Conservation (phyloP, 2,329 filamentous ascomycete species). For the Periconia digitata region DNA sequence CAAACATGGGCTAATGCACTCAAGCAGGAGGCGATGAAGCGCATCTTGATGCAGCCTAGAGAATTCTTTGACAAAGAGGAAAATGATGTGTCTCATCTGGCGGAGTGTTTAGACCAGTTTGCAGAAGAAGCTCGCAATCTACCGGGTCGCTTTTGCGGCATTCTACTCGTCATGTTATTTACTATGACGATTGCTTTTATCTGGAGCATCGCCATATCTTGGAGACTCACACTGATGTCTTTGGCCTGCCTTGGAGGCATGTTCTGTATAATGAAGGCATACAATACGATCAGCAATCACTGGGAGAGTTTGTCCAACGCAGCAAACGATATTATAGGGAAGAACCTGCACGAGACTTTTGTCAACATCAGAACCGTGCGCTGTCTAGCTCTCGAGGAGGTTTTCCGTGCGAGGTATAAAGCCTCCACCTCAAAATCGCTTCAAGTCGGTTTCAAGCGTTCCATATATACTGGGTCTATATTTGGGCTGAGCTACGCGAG, state of each 20-base stretch:
- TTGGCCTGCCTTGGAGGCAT: slow-evolving; percentile 70
- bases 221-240: slow-evolving; percentile 79
- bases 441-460: slow-evolving; percentile 65
- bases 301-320: slow-evolving; percentile 74
- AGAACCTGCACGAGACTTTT: slow-evolving; percentile 74
- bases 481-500: slow-evolving; percentile 78
- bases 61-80: slow-evolving; percentile 74
- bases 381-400: slow-evolving; percentile 69
- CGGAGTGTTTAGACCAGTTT: slow-evolving; percentile 74
- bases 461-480: slow-evolving; percentile 67
- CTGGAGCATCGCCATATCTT: slow-evolving; percentile 75
- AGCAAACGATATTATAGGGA: slow-evolving; percentile 60
- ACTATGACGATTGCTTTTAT: slow-evolving; percentile 70
- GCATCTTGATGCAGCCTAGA: slow-evolving; percentile 73
- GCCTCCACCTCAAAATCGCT: slow-evolving; percentile 57
- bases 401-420: slow-evolving; percentile 68
- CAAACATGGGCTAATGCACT: slow-evolving; percentile 77
- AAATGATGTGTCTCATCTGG: slow-evolving; percentile 66
- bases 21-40: slow-evolving; percentile 66
- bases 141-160: slow-evolving; percentile 74
- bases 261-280: slow-evolving; percentile 65
- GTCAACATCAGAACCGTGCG: slow-evolving; percentile 77
- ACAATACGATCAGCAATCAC: slow-evolving; percentile 64
- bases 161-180: slow-evolving; percentile 64
- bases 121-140: slow-evolving; percentile 87